These are phyloP conservation scores for Dichotomopilus funicola DNA, from an alignment of 2,329 filamentous ascomycete species.

Conservation along the genomic window DNA sequence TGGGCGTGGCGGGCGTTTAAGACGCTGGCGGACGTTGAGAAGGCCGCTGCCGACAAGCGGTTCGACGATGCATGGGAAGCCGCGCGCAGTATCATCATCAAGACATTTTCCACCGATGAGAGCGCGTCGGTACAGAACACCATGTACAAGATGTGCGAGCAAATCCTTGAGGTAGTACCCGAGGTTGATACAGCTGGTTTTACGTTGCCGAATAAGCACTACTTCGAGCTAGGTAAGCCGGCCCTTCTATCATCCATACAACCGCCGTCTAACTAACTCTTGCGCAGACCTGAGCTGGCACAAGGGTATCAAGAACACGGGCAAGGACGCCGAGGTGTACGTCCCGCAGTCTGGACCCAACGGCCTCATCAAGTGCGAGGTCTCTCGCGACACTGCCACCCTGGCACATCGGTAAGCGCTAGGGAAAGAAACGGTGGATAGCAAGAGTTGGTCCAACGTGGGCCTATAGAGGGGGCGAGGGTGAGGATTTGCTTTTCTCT, in stretches of 20 bases:
- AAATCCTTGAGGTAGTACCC: constrained; percentile 71
- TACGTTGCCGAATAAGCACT: constrained; percentile 93
- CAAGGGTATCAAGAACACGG: constrained; percentile 90
- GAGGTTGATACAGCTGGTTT: constrained; percentile 70
- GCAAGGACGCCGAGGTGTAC: constrained; percentile 91
- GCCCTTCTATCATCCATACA: background rate
- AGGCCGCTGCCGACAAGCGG: constrained; percentile 42
- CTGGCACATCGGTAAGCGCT: background rate
- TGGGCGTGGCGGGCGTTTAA: constrained; percentile 80
- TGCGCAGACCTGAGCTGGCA: constrained; percentile 87
- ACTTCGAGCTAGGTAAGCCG: constrained; percentile 83
- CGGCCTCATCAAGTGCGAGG: constrained; percentile 90
- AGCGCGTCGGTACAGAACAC: constrained; percentile 92
- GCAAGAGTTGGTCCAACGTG: too few relatives aligned
- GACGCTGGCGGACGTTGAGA: constrained; percentile 59
- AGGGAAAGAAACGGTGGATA: background rate
- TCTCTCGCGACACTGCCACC: constrained; percentile 46
- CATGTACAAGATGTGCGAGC: constrained; percentile 97
- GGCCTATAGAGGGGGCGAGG: too few relatives aligned
- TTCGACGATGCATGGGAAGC: constrained; percentile 76
- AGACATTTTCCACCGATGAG: constrained; percentile 82
- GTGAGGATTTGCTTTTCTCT: too few relatives aligned
- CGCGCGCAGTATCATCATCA: constrained; percentile 80
- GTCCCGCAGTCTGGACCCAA: constrained; percentile 90
- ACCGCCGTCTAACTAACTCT: background rate